Percentiles rank a stretch among this genome's conserved stretches.
These are phyloP conservation scores for Trichocladium antarcticum DNA, from an alignment of 495 filamentous ascomycete genomes.

Conservation along the genomic window DNA sequence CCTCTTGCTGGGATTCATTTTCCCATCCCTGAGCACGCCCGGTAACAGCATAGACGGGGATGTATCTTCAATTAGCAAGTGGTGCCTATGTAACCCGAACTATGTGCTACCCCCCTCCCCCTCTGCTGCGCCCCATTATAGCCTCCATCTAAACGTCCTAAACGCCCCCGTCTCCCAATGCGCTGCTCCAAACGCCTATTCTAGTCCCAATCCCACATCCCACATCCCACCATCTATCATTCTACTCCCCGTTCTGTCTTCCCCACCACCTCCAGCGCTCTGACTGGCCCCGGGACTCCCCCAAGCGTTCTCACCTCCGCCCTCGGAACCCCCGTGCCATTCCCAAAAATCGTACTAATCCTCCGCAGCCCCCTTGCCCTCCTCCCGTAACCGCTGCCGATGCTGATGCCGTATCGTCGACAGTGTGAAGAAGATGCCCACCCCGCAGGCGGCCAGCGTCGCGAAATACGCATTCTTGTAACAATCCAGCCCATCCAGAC, in stretches of 20 bases:
- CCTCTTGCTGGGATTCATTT: no score
- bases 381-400: constrained; percentile 21
- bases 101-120: no score
- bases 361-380: constrained; percentile 26
- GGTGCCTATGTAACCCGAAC: no score
- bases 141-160: not conserved
- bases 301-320: not conserved
- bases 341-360: constrained; percentile 14
- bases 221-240: not conserved
- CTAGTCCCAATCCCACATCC: no score
- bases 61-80: no score
- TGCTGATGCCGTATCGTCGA: constrained; percentile 66
- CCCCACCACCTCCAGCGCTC: not conserved
- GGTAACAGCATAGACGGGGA: no score
- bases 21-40: no score
- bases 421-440: constrained; percentile 58
- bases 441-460: constrained; percentile 62
- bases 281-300: no score
- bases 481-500: constrained; percentile 67
- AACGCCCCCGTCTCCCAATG: not conserved
- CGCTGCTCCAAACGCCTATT: not conserved
- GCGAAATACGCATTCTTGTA: constrained; percentile 73
- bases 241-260: no score
- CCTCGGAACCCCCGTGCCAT: not conserved
- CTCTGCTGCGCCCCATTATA: no score